Base-by-base conservation (phyloP, 768 basidiomycete genomes). In the Daedaleopsis sinensis region DNA sequence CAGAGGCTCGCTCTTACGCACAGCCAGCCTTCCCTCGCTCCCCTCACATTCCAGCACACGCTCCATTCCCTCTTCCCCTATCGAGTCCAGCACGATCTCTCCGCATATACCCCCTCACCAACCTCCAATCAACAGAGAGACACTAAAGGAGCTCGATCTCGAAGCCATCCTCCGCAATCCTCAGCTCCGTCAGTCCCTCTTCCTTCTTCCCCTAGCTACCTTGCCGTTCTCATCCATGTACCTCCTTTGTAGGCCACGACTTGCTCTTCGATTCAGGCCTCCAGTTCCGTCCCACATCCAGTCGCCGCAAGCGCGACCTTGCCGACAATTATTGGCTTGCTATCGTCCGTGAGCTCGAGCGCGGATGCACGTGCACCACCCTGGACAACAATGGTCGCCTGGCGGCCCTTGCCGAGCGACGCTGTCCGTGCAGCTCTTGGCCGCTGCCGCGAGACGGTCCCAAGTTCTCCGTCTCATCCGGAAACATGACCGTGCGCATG, bases 301-400 rank as follows among this genome's bases (percentile, higher is more conserved):
- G 85, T 64, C 84, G 88, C 43, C 84, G 88, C 59, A 94, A 94
- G 72, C 72, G 84, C 52, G 85, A 88, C 52, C 78, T 85, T 39
- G 82, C 87, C 0, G 92, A 94, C 65, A 85, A 83, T 61, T 98
- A 96, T 71, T 98, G 95, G 95, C 78, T 79, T 44, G 89, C 94
- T 46, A 79, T 98, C 55, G 78, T 83, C 37, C 84, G 83, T 53
- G 95, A 98, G 77, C 79, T 95, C 23, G 84, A 89, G 69, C 77
- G 77, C 0, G 92, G 91, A 0, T 97, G 95, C 76, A 93, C 91
- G 0, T 95, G 94, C 72, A 80, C 90, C 58, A 87, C 93, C 19
- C 85, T 91, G 62, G 88, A 90, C 72, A 70, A 79, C 44, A 76
- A 80, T 23, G 84, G 86, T 58, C 80, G 79, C 59, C 82, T n/a